phyloP scores from a whole-genome alignment of 768 basidiomycete genomes.

The Pholiota conissans region DNA sequence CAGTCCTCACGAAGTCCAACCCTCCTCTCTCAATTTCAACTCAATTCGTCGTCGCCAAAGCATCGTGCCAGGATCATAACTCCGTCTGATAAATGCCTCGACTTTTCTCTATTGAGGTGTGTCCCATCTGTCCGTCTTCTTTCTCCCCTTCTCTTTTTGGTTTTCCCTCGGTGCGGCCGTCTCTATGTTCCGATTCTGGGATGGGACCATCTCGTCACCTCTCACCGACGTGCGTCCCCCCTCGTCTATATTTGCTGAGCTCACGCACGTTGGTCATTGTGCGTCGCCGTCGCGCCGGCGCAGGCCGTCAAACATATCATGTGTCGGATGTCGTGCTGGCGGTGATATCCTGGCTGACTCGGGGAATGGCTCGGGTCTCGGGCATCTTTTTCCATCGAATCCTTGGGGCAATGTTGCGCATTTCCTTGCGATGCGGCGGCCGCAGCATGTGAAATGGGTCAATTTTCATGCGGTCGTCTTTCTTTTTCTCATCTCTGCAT shows the following conservation, averaged over 20 bases:
- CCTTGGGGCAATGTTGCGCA: background rate
- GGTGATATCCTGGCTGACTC: background rate
- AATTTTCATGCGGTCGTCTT: background rate
- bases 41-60: too few species aligned
- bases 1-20: slow-evolving; percentile 17
- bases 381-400: background rate
- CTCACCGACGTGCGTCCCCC: background rate
- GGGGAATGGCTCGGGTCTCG: background rate
- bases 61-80: too few species aligned
- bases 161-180: background rate
- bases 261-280: background rate
- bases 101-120: too few species aligned
- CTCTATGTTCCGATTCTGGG: background rate
- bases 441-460: background rate
- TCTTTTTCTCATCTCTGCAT: background rate
- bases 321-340: background rate
- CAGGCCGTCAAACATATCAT: background rate
- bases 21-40: background rate
- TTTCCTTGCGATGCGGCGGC: background rate
- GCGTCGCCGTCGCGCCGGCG: background rate
- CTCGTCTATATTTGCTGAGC: background rate
- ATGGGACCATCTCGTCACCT: background rate
- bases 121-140: too few species aligned
- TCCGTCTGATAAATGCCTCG: background rate
- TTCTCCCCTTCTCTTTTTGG: background rate